Base-by-base conservation (phyloP, 2,329 filamentous ascomycete species). In the Fusarium sp. region DNA sequence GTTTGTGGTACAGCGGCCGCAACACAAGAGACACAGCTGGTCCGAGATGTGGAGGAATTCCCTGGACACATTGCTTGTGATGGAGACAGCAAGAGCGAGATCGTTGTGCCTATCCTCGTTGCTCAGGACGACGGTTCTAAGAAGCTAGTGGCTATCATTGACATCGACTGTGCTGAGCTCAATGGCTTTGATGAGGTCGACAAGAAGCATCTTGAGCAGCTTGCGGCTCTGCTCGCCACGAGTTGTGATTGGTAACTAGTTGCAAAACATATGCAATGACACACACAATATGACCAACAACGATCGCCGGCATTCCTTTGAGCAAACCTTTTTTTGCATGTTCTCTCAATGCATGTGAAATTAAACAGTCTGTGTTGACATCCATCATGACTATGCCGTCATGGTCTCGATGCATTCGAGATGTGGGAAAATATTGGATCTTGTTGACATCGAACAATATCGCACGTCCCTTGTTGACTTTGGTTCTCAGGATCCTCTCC, bases 21-120 rank as follows among this genome's bases (percentile, higher is more conserved):
- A 25, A 85, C 82, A 6, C 80, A 80, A 46, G 77, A 81, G 63
- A 94, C 92, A 13, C 91, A 93, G 80, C 78, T 94, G 9, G 86
- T 91, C 0, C 81, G 83, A 15, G 90, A 96, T 78, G 92, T 96
- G 10, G 90, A 93, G 45, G 76, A 81, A 54, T 95, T 95, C 75
- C 91, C 91, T 0, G 92, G 92, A 3, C 93, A 95, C 77, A 94
- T 96, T 76, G 92, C 93, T 12, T 95, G 93, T 78, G 93, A 96
- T 78, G 87, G 88, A 6, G 90, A 88, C 61, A 93, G 88, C 74
- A 87, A 84, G 81, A 94, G 92, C 77, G 93, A 96, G 83, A 90
- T 96, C 77, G 93, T 96, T 20, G 92, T 95, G 51, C 93, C 93
- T 3, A 86, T 95, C 66, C 70, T 91, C 8, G 76, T 75, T 18